Conservation (phyloP, 2,329 filamentous ascomycete genomes). For the Dactylellina sp. region DNA sequence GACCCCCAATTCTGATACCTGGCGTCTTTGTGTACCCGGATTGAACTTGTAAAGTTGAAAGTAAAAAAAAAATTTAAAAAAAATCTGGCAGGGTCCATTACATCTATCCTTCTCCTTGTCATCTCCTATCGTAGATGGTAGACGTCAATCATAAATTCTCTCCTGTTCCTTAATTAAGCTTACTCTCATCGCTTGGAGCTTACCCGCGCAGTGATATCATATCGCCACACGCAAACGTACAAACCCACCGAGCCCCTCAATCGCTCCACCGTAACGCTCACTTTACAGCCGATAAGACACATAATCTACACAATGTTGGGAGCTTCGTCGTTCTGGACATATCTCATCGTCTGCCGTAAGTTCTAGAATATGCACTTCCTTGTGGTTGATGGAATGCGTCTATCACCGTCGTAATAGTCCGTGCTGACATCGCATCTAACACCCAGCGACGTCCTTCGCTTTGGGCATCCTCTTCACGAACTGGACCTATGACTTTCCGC, state of each 20-base stretch:
- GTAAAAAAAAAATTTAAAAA: constrained; percentile 2
- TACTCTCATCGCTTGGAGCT: background rate
- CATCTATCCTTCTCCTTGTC: background rate
- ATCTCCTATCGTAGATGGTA: background rate
- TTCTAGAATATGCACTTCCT: constrained; percentile 60
- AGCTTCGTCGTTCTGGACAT: constrained; percentile 86
- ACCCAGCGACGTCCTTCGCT: constrained; percentile 89
- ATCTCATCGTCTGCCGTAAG: constrained; percentile 95
- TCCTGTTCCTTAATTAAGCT: background rate
- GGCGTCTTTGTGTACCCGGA: background rate
- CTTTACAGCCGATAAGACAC: background rate
- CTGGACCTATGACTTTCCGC: constrained; percentile 94
- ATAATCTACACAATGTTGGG: constrained; percentile 62
- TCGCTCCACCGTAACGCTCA: background rate
- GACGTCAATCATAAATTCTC: constrained; percentile 1
- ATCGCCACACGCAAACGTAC: constrained; percentile 1
- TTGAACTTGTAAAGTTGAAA: constrained; percentile 1
- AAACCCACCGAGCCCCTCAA: constrained; percentile 2
- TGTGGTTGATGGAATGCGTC: too few relatives aligned
- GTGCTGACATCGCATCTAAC: constrained; percentile 29
- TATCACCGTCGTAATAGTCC: constrained; percentile 24
- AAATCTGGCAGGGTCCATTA: constrained; percentile 3
- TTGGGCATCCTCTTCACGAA: constrained; percentile 96
- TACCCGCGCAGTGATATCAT: constrained; percentile 16
- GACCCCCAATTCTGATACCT: background rate